Percentiles rank a stretch among this genome's conserved stretches.
These are phyloP conservation scores for Flaveria sonorensis DNA, from an alignment of 129 eudicot species.

Conservation along the genomic window DNA sequence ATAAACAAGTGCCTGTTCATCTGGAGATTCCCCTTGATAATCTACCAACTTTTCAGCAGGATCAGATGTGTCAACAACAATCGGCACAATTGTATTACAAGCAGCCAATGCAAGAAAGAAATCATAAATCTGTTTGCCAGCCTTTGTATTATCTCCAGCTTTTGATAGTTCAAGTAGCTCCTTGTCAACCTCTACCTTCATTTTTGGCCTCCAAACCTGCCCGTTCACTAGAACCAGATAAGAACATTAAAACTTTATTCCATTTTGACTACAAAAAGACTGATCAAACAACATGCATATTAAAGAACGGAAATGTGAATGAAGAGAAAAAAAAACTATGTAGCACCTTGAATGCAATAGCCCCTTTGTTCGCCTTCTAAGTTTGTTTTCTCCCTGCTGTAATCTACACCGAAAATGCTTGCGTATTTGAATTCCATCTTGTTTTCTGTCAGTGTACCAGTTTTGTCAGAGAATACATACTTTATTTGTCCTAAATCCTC, in stretches of 20 bases:
- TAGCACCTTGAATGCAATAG: conserved; percentile 60
- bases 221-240: conserved; percentile 56
- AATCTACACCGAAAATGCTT: conserved; percentile 79
- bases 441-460: conserved; percentile 95
- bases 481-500: conserved; percentile 96
- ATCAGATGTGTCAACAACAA: conserved; percentile 60
- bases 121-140: conserved; percentile 51
- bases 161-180: conserved; percentile 52
- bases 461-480: conserved; percentile 91
- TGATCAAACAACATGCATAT: not conserved
- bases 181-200: conserved; percentile 70
- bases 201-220: conserved; percentile 74
- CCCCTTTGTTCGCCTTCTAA: conserved; percentile 47
- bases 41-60: conserved; percentile 66
- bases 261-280: conserved; percentile 17
- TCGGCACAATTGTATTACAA: conserved; percentile 94
- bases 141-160: conserved; percentile 43
- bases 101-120: conserved; percentile 94
- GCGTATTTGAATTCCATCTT: conserved; percentile 96
- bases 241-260: conserved; percentile 15
- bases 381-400: conserved; percentile 41
- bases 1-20: conserved; percentile 94
- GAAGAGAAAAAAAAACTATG: conserved; percentile 12
- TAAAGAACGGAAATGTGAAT: not conserved
- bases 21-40: conserved; percentile 98